Percentiles rank a stretch among this genome's conserved stretches.
These are phyloP conservation scores for Calonectria henricotiae DNA, from an alignment of 2,329 filamentous ascomycete genomes.

Conservation along the genomic window DNA sequence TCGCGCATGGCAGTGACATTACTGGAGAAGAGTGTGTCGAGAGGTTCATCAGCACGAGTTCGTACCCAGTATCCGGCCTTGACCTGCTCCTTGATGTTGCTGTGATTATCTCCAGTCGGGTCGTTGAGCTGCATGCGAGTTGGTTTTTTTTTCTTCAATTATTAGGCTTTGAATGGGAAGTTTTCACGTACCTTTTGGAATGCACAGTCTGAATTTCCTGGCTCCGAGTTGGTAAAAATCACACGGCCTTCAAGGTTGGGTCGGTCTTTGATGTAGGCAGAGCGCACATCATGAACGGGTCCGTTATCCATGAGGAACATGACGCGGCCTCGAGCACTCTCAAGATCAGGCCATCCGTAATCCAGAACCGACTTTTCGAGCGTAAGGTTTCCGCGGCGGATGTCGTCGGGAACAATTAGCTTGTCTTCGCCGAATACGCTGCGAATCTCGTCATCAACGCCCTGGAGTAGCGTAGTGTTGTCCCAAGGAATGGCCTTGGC, in stretches of 20 bases:
- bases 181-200: conserved; percentile 60
- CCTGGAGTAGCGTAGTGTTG: conserved; percentile 59
- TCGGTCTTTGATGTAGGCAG: conserved; percentile 39
- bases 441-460: conserved; percentile 65
- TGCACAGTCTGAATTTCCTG: conserved; percentile 64
- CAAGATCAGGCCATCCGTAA: conserved; percentile 66
- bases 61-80: conserved; percentile 66
- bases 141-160: background rate
- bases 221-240: conserved; percentile 66
- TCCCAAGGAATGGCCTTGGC: conserved; percentile 60
- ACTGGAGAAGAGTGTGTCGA: conserved; percentile 61
- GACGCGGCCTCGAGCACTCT: conserved; percentile 63
- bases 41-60: conserved; percentile 65
- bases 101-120: conserved; percentile 56
- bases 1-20: conserved; percentile 62
- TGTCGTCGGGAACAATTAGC: conserved; percentile 66
- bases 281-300: conserved; percentile 57
- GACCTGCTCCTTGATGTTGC: conserved; percentile 63
- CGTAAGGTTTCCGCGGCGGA: conserved; percentile 60
- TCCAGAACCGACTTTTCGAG: conserved; percentile 65
- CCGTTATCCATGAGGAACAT: conserved; percentile 70
- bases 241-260: conserved; percentile 62
- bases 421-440: conserved; percentile 59
- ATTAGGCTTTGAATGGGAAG: too few species aligned
- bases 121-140: conserved; percentile 60